A percentile compares a stretch with the other conserved stretches of the same genome.
phyloP scores from a whole-genome alignment of 805 yeast genomes.

The Ogataea haglerorum region DNA sequence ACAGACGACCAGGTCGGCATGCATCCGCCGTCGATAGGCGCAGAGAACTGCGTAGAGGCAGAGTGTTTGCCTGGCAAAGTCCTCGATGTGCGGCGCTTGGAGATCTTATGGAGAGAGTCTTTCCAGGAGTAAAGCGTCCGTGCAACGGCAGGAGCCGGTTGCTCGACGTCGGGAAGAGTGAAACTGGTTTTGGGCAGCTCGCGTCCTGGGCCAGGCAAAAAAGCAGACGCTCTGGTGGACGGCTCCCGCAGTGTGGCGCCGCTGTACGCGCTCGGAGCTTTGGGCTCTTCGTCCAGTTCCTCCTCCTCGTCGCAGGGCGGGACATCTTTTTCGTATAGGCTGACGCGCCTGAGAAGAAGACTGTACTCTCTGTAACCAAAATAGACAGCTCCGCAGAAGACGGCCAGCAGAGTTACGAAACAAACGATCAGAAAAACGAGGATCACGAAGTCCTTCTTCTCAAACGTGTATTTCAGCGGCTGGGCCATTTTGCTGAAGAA shows the following conservation, averaged over 20 bases:
- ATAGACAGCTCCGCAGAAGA: constrained; percentile 16
- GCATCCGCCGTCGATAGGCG: constrained; percentile 1
- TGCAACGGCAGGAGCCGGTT: not conserved
- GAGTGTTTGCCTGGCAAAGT: not conserved
- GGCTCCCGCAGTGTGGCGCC: not conserved
- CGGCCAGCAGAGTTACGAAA: constrained; percentile 14
- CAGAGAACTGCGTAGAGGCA: not conserved
- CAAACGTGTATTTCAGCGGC: constrained; percentile 15
- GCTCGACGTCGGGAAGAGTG: not conserved
- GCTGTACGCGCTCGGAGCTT: not conserved
- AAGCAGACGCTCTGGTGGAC: not conserved
- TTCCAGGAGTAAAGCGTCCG: constrained; percentile 2
- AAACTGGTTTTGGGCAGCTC: not conserved
- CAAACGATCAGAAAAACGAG: constrained; percentile 14
- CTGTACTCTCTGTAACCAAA: constrained; percentile 19
- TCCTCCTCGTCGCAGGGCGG: not conserved
- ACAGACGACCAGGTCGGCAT: constrained; percentile 14
- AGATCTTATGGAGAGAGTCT: not conserved
- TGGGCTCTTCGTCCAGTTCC: not conserved
- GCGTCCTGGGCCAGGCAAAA: not conserved
- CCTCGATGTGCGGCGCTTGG: not conserved
- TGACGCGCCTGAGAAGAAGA: constrained; percentile 12
- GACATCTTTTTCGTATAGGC: constrained; percentile 13
- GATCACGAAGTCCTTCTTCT: constrained; percentile 16
- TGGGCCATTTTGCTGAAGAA: constrained; percentile 12